phyloP scores from a whole-genome alignment of 2,329 filamentous ascomycete species.

The Cladosporium colombiae region DNA sequence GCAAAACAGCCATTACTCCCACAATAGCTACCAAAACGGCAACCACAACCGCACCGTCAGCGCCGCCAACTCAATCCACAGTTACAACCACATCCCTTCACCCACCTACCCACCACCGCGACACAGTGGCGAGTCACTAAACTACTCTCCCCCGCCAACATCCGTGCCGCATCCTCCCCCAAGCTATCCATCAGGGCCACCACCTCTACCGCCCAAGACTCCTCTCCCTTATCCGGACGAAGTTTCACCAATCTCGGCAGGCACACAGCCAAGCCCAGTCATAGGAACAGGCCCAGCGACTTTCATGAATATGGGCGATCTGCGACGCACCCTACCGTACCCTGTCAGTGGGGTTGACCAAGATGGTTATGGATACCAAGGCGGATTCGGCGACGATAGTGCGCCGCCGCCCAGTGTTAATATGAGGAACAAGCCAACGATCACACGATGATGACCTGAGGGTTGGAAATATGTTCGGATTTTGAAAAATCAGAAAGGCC shows the following conservation, averaged over 20 bases:
- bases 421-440: constrained; percentile 73
- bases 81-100: constrained; percentile 9
- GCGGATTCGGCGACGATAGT: constrained; percentile 49
- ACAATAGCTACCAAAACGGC: constrained; percentile 19
- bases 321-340: constrained; percentile 63
- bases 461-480: not conserved
- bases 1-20: constrained; percentile 26
- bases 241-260: constrained; percentile 8
- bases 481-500: not conserved
- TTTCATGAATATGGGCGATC: constrained; percentile 33
- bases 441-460: constrained; percentile 2
- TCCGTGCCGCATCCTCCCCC: not conserved
- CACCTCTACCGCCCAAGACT: constrained; percentile 71
- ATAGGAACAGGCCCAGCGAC: constrained; percentile 12
- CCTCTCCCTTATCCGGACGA: constrained; percentile 29
- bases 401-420: constrained; percentile 77
- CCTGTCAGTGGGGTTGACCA: constrained; percentile 57
- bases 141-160: constrained; percentile 16
- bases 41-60: constrained; percentile 18
- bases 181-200: constrained; percentile 43
- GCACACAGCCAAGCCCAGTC: constrained; percentile 4
- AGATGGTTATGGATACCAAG: constrained; percentile 33
- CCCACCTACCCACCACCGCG: constrained; percentile 14
- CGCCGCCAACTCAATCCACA: constrained; percentile 18
- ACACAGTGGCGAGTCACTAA: not conserved